Evolutionary conservation across 768 basidiomycete genomes (phyloP).

Genomic region (Fistulinella prunicolor): DNA sequence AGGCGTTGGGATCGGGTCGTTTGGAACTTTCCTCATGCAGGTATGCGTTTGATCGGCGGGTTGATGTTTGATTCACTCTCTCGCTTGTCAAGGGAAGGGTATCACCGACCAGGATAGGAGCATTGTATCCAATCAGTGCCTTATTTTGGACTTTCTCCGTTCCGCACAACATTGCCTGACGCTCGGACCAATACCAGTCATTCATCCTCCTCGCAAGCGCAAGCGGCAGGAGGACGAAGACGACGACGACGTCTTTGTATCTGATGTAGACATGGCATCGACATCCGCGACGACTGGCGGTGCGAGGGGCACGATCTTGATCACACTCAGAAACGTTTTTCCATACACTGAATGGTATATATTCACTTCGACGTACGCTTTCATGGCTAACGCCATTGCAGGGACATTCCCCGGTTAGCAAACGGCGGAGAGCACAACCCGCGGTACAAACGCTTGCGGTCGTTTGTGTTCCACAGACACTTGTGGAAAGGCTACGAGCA

Average conservation of each 20-base stretch:
- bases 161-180: slow-evolving; percentile 63
- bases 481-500: slow-evolving; percentile 87
- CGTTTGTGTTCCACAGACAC: slow-evolving; percentile 71
- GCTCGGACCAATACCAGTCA: slow-evolving; percentile 51
- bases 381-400: slow-evolving; percentile 26
- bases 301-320: slow-evolving; percentile 69
- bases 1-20: slow-evolving; percentile 74
- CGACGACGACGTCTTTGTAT: slow-evolving; percentile 9
- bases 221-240: slow-evolving; percentile 45
- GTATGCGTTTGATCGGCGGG: slow-evolving; percentile 40
- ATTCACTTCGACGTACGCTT: slow-evolving; percentile 19
- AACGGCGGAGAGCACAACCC: slow-evolving; percentile 55
- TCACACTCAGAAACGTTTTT: slow-evolving; percentile 81
- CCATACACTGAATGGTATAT: slow-evolving; percentile 90
- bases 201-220: slow-evolving; percentile 40
- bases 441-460: slow-evolving; percentile 65
- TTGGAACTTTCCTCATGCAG: slow-evolving; percentile 97
- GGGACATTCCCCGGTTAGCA: slow-evolving; percentile 76
- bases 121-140: slow-evolving; percentile 81
- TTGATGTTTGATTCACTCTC: background rate
- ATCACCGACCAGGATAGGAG: slow-evolving; percentile 94
- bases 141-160: slow-evolving; percentile 79
- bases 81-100: slow-evolving; percentile 59
- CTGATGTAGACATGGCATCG: slow-evolving; percentile 11
- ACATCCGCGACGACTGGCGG: background rate